These are phyloP conservation scores for Omphalea diandra DNA, from an alignment of 441 rosid genomes.

Conservation along the genomic window DNA sequence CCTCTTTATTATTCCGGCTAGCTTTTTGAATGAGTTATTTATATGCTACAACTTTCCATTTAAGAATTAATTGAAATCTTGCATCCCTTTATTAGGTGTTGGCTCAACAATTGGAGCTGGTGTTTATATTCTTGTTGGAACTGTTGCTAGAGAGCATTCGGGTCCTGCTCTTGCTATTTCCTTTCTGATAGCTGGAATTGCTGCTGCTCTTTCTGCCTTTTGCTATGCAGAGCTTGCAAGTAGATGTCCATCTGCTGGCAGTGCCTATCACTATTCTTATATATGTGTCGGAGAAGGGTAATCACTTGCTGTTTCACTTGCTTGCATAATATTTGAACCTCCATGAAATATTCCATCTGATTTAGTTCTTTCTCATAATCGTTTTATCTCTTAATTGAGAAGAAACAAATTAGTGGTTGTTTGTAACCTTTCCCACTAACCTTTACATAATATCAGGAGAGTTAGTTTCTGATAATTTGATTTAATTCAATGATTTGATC, in stretches of 20 bases:
- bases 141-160: constrained; percentile 97
- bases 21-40: constrained; percentile 8
- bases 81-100: constrained; percentile 54
- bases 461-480: neutral
- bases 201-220: constrained; percentile 92
- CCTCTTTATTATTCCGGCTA: neutral
- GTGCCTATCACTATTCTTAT: constrained; percentile 97
- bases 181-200: constrained; percentile 89
- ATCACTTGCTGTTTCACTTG: constrained; percentile 4
- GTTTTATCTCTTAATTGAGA: neutral
- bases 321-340: neutral
- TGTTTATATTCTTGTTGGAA: constrained; percentile 95
- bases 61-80: constrained; percentile 9
- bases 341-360: neutral
- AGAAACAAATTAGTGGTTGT: neutral
- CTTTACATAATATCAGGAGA: neutral
- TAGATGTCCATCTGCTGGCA: constrained; percentile 98
- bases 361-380: neutral
- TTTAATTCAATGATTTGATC: neutral
- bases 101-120: constrained; percentile 99
- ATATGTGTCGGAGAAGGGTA: constrained; percentile 98
- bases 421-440: neutral
- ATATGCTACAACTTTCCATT: neutral
- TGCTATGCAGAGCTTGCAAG: constrained; percentile 98
- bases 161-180: constrained; percentile 92